These are phyloP conservation scores for Diaporthe capsici DNA, from an alignment of 2,329 filamentous ascomycete genomes.

Conservation along the genomic window DNA sequence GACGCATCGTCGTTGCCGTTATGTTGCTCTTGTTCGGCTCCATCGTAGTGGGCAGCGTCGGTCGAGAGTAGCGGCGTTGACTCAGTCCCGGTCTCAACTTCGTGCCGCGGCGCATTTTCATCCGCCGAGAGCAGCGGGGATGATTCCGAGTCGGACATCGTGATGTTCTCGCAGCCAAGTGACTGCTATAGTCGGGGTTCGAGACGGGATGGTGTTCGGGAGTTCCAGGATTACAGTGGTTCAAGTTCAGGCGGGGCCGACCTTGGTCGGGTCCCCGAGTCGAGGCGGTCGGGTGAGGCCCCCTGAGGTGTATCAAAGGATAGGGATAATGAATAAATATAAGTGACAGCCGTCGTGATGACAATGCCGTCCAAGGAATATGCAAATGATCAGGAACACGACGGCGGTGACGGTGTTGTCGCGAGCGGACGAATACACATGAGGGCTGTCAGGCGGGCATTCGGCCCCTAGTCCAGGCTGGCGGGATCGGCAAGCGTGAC, in stretches of 20 bases:
- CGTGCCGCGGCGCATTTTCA: slow-evolving; percentile 46
- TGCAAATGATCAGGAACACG: background rate
- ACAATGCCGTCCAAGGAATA: background rate
- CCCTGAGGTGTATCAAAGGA: background rate
- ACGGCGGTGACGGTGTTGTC: background rate
- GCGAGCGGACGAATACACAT: background rate
- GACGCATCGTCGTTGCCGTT: slow-evolving; percentile 50
- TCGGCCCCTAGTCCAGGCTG: slow-evolving; percentile 9
- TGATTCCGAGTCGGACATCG: slow-evolving; percentile 62
- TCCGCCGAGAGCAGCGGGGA: slow-evolving; percentile 60
- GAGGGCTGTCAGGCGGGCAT: slow-evolving; percentile 25
- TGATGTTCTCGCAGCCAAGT: slow-evolving; percentile 16
- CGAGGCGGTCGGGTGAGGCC: background rate
- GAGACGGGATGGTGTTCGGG: slow-evolving; percentile 10
- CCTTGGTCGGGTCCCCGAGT: slow-evolving; percentile 23
- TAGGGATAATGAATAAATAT: background rate
- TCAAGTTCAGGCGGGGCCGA: slow-evolving; percentile 35
- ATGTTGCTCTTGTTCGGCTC: slow-evolving; percentile 50
- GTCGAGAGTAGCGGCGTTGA: slow-evolving; percentile 66
- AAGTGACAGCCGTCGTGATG: background rate
- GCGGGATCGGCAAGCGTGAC: slow-evolving; percentile 8
- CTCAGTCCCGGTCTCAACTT: slow-evolving; percentile 53
- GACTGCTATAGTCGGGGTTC: background rate
- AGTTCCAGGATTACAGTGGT: background rate
- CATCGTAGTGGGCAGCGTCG: slow-evolving; percentile 56